Evolutionary conservation across 140 eudicot species (phyloP).

Genomic region (Ambrosia hybrid): DNA sequence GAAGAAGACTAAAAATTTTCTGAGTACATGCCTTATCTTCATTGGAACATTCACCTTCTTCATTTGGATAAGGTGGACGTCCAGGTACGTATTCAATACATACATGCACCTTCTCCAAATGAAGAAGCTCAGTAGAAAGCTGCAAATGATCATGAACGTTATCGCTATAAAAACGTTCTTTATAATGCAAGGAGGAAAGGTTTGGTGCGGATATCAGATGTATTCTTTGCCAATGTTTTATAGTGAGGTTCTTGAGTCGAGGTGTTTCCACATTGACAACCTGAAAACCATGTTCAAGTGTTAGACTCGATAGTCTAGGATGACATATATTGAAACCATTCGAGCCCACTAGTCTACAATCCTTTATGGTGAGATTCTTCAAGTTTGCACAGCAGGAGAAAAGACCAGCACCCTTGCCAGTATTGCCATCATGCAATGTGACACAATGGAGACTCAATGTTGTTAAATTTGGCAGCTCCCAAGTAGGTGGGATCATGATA

Average conservation of each 20-base stretch:
- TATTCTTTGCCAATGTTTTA: not conserved
- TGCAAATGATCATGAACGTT: not conserved
- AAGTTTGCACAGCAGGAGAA: too few species aligned
- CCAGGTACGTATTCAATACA: not conserved
- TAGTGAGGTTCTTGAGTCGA: conserved; percentile 16
- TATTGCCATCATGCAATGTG: too few species aligned
- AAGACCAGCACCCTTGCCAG: too few species aligned
- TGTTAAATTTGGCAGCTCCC: conserved; percentile 14
- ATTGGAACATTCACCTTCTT: too few species aligned
- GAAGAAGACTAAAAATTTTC: conserved; percentile 3
- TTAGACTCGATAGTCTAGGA: conserved; percentile 14
- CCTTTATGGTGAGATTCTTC: not conserved
- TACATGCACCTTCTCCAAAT: conserved; percentile 14
- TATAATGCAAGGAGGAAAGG: not conserved
- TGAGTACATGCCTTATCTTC: not conserved
- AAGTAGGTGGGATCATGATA: not conserved
- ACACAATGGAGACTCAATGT: too few species aligned
- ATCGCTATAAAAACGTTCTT: too few species aligned
- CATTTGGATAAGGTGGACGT: too few species aligned
- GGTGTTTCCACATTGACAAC: conserved; percentile 17
- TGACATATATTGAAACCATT: not conserved
- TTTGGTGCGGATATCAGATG: conserved; percentile 9
- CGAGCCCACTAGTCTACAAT: not conserved
- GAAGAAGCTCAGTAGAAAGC: not conserved
- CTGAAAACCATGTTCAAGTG: not conserved